Percentiles rank a stretch among this genome's conserved stretches.
Conservation (phyloP, 306 rosid genomes). For the Cucumis melo region DNA sequence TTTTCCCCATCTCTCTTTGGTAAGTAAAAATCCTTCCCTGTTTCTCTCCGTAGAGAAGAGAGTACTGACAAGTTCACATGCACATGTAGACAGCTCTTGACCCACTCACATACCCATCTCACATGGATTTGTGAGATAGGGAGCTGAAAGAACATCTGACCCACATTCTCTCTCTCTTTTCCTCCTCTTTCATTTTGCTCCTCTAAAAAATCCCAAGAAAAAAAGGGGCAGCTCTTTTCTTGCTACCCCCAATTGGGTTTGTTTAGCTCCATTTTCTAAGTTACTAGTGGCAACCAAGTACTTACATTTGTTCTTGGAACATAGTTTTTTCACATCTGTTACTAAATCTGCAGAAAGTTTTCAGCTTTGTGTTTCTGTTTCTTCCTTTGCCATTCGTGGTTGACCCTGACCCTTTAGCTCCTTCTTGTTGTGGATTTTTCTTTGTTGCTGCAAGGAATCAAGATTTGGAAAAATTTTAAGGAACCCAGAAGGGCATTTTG, state of each 20-base stretch:
- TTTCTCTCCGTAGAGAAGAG: background rate
- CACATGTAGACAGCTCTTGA: slow-evolving; percentile 56
- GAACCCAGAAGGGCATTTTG: background rate
- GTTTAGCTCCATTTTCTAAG: slow-evolving; percentile 4
- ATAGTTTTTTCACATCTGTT: background rate
- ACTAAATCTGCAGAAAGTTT: background rate
- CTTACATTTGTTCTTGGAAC: slow-evolving; percentile 14
- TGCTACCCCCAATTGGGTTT: background rate
- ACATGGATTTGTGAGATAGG: slow-evolving; percentile 34
- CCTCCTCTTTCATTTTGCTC: background rate
- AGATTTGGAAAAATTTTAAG: slow-evolving; percentile 10
- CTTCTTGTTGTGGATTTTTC: background rate
- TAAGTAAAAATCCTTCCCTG: background rate
- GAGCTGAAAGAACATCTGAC: slow-evolving; percentile 21
- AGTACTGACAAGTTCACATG: slow-evolving; percentile 78
- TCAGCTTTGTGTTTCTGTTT: background rate
- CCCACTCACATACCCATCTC: slow-evolving; percentile 50
- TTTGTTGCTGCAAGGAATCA: slow-evolving; percentile 10
- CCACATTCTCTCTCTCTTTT: slow-evolving; percentile 21
- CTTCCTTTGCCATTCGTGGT: background rate
- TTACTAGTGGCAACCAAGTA: background rate
- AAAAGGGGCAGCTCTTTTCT: background rate
- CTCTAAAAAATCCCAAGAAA: background rate
- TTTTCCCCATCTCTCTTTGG: background rate
- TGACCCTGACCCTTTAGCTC: background rate